A percentile compares a stretch with the other conserved stretches of the same genome.
These are phyloP conservation scores for Lenzites betulinus DNA, from an alignment of 768 basidiomycete genomes.

Conservation along the genomic window DNA sequence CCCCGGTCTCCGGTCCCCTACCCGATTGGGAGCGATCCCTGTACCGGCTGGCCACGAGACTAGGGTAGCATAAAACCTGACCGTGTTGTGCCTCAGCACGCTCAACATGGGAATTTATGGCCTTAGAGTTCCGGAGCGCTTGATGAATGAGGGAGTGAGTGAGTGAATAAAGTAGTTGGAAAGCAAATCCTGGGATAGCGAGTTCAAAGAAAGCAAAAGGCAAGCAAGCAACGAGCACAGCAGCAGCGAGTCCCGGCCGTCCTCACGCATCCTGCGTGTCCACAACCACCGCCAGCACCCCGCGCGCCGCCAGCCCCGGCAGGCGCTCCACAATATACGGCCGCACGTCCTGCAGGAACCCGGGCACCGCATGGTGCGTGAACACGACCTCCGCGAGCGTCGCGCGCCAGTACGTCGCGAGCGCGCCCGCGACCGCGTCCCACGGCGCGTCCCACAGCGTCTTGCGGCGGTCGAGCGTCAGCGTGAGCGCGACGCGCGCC, in stretches of 20 bases:
- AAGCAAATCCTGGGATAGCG: too few relatives aligned
- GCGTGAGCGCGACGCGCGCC: constrained; percentile 1
- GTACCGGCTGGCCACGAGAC: too few relatives aligned
- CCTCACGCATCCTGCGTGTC: not conserved
- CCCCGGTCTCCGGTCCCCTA: too few relatives aligned
- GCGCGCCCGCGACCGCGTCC: not conserved
- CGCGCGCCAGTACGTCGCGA: constrained; percentile 1
- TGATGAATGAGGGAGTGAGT: too few relatives aligned
- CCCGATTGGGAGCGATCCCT: too few relatives aligned
- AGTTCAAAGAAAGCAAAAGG: too few relatives aligned
- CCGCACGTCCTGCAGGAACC: not conserved
- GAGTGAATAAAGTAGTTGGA: too few relatives aligned
- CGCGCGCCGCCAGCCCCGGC: not conserved
- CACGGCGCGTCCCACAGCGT: not conserved
- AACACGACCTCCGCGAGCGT: constrained; percentile 6
- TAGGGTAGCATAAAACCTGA: too few relatives aligned
- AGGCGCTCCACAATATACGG: not conserved
- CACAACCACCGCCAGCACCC: constrained; percentile 6
- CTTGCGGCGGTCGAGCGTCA: constrained; percentile 9
- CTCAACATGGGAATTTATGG: too few relatives aligned
- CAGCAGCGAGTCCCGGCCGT: not conserved
- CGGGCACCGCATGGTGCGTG: constrained; percentile 6
- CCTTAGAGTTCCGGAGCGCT: too few relatives aligned
- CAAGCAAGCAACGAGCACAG: too few relatives aligned
- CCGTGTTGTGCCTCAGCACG: too few relatives aligned